Conservation (phyloP, 2,329 filamentous ascomycete genomes). For the Ophiostoma ulmi region DNA sequence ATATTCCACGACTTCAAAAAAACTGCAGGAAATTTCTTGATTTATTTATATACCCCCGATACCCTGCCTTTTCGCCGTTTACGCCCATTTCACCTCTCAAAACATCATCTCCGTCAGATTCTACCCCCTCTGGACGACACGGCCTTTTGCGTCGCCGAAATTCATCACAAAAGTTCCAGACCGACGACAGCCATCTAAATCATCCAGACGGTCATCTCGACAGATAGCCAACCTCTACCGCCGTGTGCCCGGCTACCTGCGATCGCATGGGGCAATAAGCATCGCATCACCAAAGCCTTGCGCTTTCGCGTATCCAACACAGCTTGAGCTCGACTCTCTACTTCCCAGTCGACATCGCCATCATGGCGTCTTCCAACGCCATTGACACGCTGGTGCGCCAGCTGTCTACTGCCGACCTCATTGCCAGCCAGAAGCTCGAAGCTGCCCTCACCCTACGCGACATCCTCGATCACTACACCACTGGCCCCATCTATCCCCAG, state of each 20-base stretch:
- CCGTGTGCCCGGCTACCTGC: not conserved
- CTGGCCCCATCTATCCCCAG: slow-evolving; percentile 63
- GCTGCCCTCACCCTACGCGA: slow-evolving; percentile 84
- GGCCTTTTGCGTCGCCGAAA: not conserved
- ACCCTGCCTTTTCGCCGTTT: not conserved
- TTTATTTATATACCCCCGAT: slow-evolving; percentile 1
- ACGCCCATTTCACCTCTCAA: not conserved
- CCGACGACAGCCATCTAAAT: not conserved
- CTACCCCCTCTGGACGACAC: not conserved
- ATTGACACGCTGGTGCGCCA: slow-evolving; percentile 58
- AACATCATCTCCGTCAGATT: not conserved
- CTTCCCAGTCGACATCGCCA: slow-evolving; percentile 35
- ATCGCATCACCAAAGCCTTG: slow-evolving; percentile 8
- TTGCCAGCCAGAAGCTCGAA: slow-evolving; percentile 71
- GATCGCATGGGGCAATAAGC: slow-evolving; percentile 13
- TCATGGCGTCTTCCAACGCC: slow-evolving; percentile 57
- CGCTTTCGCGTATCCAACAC: slow-evolving; percentile 2
- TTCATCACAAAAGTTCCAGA: not conserved
- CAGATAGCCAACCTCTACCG: not conserved
- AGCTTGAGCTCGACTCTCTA: not conserved
- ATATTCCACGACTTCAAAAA: not conserved
- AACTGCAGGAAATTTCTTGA: not conserved
- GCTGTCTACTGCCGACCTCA: slow-evolving; percentile 52
- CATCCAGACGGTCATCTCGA: not conserved
- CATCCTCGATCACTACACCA: slow-evolving; percentile 81